Percentiles rank a stretch among this genome's conserved stretches.
These are phyloP conservation scores for Phytophthora sp. DNA, from an alignment of 352 stramenopile genomes.

Conservation along the genomic window DNA sequence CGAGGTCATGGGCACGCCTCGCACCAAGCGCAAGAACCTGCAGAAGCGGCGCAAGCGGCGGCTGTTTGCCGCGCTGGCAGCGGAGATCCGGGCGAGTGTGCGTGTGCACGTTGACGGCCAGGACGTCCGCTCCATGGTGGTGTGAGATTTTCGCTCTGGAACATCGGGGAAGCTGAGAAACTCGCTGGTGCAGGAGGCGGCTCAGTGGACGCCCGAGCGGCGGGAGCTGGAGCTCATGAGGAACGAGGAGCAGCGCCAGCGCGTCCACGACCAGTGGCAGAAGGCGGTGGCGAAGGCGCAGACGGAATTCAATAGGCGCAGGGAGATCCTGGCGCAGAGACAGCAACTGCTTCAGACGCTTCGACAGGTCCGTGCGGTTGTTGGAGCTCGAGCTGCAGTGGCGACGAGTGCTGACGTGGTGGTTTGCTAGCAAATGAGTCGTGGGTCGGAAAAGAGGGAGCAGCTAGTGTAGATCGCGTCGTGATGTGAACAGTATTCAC, in stretches of 20 bases:
- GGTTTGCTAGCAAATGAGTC: no score
- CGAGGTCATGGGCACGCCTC: constrained; percentile 45
- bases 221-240: constrained; percentile 57
- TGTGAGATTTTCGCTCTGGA: constrained; percentile 4
- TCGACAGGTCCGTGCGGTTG: constrained; percentile 57
- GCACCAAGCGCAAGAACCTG: constrained; percentile 79
- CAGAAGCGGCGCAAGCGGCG: constrained; percentile 78
- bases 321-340: constrained; percentile 55
- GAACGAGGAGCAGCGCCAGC: constrained; percentile 64
- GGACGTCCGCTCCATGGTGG: neutral
- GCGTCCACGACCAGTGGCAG: constrained; percentile 61
- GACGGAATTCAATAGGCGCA: constrained; percentile 51
- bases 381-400: no score
- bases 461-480: no score
- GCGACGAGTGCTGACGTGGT: no score
- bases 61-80: constrained; percentile 60
- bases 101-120: neutral
- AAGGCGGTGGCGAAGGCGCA: constrained; percentile 42
- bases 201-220: constrained; percentile 46
- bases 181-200: constrained; percentile 36
- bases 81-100: constrained; percentile 54
- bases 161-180: constrained; percentile 1
- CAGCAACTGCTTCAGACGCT: constrained; percentile 56
- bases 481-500: no score
- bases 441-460: no score